phyloP scores from a whole-genome alignment of 2,329 filamentous ascomycete genomes.

The Alternaria brassicicola region DNA sequence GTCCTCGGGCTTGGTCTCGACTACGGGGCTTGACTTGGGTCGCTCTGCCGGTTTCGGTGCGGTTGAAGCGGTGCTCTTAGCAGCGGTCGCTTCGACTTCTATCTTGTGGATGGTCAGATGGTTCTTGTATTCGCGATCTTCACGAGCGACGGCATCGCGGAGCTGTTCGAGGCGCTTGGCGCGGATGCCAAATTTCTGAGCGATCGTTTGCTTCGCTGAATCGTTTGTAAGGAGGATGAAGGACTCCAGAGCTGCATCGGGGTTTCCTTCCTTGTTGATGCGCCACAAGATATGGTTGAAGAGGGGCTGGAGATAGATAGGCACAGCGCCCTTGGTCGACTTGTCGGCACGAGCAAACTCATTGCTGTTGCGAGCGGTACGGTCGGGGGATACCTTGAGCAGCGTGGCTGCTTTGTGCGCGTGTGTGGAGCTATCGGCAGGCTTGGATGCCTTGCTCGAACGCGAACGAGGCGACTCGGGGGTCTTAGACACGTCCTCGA shows the following conservation, averaged over 20 bases:
- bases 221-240: conserved; percentile 61
- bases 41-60: conserved; percentile 28
- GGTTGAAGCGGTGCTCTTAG: conserved; percentile 20
- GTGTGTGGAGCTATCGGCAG: conserved; percentile 29
- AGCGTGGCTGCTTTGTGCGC: conserved; percentile 25
- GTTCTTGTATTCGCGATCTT: conserved; percentile 56
- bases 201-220: conserved; percentile 52
- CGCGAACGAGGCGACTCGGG: conserved; percentile 51
- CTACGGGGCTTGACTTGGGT: conserved; percentile 37
- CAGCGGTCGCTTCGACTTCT: conserved; percentile 36
- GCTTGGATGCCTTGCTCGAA: conserved; percentile 32
- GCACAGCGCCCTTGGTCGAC: conserved; percentile 42
- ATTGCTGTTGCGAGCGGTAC: conserved; percentile 39
- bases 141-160: conserved; percentile 55
- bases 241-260: conserved; percentile 55
- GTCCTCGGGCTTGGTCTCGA: conserved; percentile 23
- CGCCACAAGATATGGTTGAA: conserved; percentile 61
- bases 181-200: conserved; percentile 58
- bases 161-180: conserved; percentile 58
- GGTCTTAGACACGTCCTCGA: conserved; percentile 45
- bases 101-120: conserved; percentile 47
- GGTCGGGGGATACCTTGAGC: conserved; percentile 29
- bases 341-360: conserved; percentile 32
- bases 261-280: conserved; percentile 57
- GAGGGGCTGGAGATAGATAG: conserved; percentile 52